Evolutionary conservation across 805 yeast species (phyloP).

Genomic region (Kuraishia molischiana): DNA sequence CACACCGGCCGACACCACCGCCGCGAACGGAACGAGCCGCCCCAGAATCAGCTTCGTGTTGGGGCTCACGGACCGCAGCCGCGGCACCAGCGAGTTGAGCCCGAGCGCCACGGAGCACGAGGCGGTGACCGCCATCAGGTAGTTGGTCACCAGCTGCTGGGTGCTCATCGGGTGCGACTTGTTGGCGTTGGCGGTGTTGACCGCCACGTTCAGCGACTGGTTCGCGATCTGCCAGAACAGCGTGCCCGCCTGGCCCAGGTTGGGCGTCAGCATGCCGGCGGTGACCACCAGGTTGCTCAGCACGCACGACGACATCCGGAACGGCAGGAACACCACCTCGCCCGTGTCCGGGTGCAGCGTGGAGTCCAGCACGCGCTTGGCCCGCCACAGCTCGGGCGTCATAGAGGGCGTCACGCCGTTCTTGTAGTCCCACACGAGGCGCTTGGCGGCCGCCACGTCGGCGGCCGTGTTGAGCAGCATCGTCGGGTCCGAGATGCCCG

Average conservation of each 20-base stretch:
- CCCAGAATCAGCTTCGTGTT: conserved; percentile 62
- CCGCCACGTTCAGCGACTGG: conserved; percentile 94
- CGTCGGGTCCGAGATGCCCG: conserved; percentile 85
- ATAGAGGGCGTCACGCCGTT: conserved; percentile 56
- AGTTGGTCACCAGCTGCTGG: conserved; percentile 66
- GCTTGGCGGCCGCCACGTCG: conserved; percentile 57
- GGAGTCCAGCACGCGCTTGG: conserved; percentile 81
- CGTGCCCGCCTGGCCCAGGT: conserved; percentile 82
- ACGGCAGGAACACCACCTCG: conserved; percentile 84
- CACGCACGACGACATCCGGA: conserved; percentile 95
- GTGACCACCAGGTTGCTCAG: conserved; percentile 90
- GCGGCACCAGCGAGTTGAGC: conserved; percentile 83
- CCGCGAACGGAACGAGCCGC: conserved; percentile 95
- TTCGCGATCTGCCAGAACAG: conserved; percentile 97
- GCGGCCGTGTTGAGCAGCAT: conserved; percentile 67
- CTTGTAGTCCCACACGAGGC: conserved; percentile 59
- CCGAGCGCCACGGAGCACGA: conserved; percentile 96
- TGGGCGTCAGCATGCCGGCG: conserved; percentile 96
- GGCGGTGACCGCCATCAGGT: conserved; percentile 83
- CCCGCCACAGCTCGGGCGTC: conserved; percentile 81
- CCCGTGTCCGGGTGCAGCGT: conserved; percentile 97
- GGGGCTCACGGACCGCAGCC: conserved; percentile 61
- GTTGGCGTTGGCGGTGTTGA: conserved; percentile 92
- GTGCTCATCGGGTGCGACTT: conserved; percentile 87
- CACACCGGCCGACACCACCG: conserved; percentile 95